Evolutionary conservation across 1,284 basidiomycete genomes (phyloP).

Genomic region (Stereum hirsutum): DNA sequence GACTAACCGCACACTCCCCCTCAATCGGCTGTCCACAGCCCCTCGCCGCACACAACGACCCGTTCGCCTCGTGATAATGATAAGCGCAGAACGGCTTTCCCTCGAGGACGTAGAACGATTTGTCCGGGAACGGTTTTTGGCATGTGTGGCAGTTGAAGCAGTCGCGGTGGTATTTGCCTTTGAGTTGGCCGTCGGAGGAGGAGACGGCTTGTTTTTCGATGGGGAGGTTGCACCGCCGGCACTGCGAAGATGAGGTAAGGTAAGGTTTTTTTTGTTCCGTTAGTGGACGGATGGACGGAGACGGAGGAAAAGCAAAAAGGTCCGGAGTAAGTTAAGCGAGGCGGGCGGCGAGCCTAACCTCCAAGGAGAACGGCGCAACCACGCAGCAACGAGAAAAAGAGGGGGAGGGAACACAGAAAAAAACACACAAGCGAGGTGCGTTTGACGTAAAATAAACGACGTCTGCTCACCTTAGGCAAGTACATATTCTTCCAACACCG

Average conservation of each 20-base stretch:
- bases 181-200: conserved; percentile 82
- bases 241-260: no score
- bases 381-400: neutral
- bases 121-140: conserved; percentile 84
- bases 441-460: conserved; percentile 1
- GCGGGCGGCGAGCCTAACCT: no score
- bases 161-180: conserved; percentile 85
- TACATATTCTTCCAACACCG: conserved; percentile 92
- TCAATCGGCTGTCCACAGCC: conserved; percentile 85
- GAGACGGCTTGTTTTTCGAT: conserved; percentile 91
- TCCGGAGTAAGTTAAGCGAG: conserved; percentile 8
- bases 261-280: no score
- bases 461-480: conserved; percentile 63
- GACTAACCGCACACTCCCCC: conserved; percentile 79
- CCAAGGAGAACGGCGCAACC: no score
- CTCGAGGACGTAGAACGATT: conserved; percentile 81
- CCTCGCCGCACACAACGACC: conserved; percentile 71
- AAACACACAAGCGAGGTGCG: neutral
- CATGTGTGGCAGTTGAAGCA: conserved; percentile 85
- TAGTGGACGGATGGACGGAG: no score
- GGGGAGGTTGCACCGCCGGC: conserved; percentile 71
- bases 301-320: no score
- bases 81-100: conserved; percentile 83
- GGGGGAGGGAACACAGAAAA: conserved; percentile 1
- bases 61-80: conserved; percentile 86